Base-by-base conservation (phyloP, 2,329 filamentous ascomycete genomes). In the Aspergillus ochraceus region DNA sequence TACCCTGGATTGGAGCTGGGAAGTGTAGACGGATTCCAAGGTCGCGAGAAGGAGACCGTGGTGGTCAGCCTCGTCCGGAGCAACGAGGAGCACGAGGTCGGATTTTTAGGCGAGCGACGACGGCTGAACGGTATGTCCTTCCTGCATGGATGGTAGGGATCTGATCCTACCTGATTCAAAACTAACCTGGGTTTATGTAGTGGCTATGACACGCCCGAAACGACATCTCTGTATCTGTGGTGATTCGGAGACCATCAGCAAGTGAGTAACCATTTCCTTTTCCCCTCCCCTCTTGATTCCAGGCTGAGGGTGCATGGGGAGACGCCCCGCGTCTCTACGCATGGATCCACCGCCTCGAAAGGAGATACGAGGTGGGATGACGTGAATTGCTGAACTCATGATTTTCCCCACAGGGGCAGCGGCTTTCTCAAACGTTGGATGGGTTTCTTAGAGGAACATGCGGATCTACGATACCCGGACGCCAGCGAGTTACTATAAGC, bases 21-120 rank as follows among this genome's bases (percentile, higher is more conserved):
- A 36, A 97, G 92, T 69, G 91, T 99, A 2, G 95, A 99, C 75
- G 95, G 94, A 2, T 99, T 99, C 74, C 95, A 99, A 76, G 95
- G 95, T 36, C 87, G 95, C 19, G 95, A 99, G 77, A 99, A 99
- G 77, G 95, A 99, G 76, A 95, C 91, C 2, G 89, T 99, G 17
- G 85, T 99, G 45, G 88, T 99, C 54, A 96, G 90, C 75, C 84
- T 98, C n/a, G 95, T 99, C 58, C 85, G 95, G 66, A 97, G 93
- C 76, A 99, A 99, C 73, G 66, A 86, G 6, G 86, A 92, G 52
- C 87, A 88, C 54, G 92, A 98, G 74, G 93, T 98, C 14, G 95
- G 95, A 10, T 99, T 99, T 71, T 79, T 99, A 42, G 91, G 87
- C 14, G 95, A 99, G 78, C 96, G 93, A 82, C 85, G 95, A 64